Evolutionary conservation across 1,139 yeast genomes (phyloP).

Genomic region (Petasospora fabianii): DNA sequence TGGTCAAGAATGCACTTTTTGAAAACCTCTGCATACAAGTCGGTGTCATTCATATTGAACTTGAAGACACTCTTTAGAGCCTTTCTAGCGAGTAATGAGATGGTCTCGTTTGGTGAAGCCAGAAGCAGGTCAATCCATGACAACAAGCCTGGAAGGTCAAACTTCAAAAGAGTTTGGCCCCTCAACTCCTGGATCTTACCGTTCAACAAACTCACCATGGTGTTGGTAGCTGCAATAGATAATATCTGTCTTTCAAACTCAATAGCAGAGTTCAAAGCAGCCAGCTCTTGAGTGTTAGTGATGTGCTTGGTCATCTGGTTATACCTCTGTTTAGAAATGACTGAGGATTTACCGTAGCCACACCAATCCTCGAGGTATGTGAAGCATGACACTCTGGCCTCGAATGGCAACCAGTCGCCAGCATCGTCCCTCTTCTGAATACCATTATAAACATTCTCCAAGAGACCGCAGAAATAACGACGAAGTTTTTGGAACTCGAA

Average conservation of each 20-base stretch:
- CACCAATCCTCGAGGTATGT: constrained; percentile 91
- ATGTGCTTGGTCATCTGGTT: constrained; percentile 50
- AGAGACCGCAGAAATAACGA: constrained; percentile 72
- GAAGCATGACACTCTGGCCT: constrained; percentile 80
- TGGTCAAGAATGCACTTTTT: constrained; percentile 65
- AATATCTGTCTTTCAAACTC: constrained; percentile 77
- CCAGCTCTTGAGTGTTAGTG: constrained; percentile 42
- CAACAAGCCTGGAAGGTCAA: constrained; percentile 66
- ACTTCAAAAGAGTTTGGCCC: constrained; percentile 50
- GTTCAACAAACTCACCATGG: constrained; percentile 79
- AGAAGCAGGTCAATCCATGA: constrained; percentile 77
- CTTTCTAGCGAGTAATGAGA: constrained; percentile 62
- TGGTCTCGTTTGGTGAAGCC: constrained; percentile 52
- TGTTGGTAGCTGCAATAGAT: constrained; percentile 68
- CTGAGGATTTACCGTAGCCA: constrained; percentile 70
- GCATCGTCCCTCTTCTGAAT: constrained; percentile 39
- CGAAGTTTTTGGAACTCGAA: constrained; percentile 75
- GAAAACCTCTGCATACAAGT: constrained; percentile 60
- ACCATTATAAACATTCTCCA: constrained; percentile 65
- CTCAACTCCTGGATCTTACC: constrained; percentile 56
- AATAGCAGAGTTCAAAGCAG: constrained; percentile 66
- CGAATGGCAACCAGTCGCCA: constrained; percentile 68
- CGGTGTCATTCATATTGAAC: constrained; percentile 53
- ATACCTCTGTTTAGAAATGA: constrained; percentile 65
- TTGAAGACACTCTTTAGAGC: constrained; percentile 68